Evolutionary conservation across 306 rosid genomes (phyloP), one percentile per base, ranked within the genome.

Genomic region (Trifolium repens): DNA sequence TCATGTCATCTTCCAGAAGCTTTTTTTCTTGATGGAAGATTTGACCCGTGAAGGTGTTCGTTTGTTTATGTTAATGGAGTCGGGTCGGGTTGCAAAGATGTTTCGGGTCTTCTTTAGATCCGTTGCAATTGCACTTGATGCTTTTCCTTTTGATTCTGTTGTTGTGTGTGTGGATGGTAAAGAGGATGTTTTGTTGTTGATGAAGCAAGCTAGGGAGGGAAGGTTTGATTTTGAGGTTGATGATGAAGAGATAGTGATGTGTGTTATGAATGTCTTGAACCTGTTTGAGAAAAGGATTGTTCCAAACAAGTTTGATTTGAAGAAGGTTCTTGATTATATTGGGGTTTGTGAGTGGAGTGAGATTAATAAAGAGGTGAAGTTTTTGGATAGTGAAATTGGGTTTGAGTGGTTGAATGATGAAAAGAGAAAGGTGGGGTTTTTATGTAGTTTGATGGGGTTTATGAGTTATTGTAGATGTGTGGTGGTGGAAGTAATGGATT

Each of bases 371-470:
- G 96, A 86, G 78, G 87, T 87, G 72, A 90, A 83, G 78, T 90
- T 94, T 63, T 77, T 94, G 83, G 96, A 88, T 59, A 63, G 85
- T 5, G 99, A 90, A 65, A 84, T 88, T 52, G 96, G 80, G 72
- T 52, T 84, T 2, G 90, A 89, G 77, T 69, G 80, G 43, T 58
- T 69, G 78, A 67, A 75, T 49, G 84, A 81, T 5, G 88, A 72
- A 2, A 85, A 64, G 67, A 65, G 68, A 66, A 86, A 85, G 73
- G 49, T 83, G 49, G 55, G 35, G 0, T 54, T 72, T 76, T 73
- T 92, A 3, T 72, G 84, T 73, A 80, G 89, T 67, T 44, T 94
- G 68, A 72, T 77, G 89, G 86, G 88, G 78, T 67, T 92, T 62
- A 59, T 88, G 84, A 73, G 83, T 71, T 90, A 89, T 26, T 89